Conservation (phyloP, 371 early-diverging fungal genomes). For the Apophysomyces variabilis region DNA sequence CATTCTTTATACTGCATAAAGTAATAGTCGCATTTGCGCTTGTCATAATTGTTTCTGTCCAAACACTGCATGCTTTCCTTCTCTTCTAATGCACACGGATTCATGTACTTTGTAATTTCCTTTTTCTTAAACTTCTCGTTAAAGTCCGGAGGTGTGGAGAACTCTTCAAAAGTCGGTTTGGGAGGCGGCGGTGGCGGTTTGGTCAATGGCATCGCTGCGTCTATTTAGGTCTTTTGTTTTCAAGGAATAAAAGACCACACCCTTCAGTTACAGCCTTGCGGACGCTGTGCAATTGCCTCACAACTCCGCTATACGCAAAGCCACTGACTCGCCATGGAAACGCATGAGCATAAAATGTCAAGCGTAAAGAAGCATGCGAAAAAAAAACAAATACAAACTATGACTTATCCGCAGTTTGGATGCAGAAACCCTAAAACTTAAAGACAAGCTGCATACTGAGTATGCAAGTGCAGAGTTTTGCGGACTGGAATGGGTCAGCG, state of each 20-base stretch:
- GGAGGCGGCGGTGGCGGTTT: conserved; percentile 56
- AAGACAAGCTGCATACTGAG: too few species aligned
- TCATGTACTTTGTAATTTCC: conserved; percentile 63
- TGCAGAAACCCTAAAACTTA: too few species aligned
- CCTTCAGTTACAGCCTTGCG: background rate
- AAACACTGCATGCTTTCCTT: conserved; percentile 69
- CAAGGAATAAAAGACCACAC: background rate
- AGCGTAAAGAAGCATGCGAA: too few species aligned
- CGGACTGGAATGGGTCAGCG: too few species aligned
- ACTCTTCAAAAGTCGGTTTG: conserved; percentile 50
- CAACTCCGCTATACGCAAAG: background rate
- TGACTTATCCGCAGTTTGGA: too few species aligned
- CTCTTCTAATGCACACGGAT: conserved; percentile 66
- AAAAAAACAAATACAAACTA: too few species aligned
- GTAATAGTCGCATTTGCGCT: conserved; percentile 58
- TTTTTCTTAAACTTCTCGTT: conserved; percentile 60
- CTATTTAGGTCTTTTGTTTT: background rate
- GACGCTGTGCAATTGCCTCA: background rate
- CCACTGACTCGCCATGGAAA: background rate
- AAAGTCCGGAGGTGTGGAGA: conserved; percentile 56
- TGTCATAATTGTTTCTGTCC: conserved; percentile 65
- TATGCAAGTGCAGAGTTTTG: too few species aligned
- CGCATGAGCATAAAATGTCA: too few species aligned
- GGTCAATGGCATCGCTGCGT: conserved; percentile 47
- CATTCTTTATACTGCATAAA: conserved; percentile 70